Conservation (phyloP, 192 early-diverging fungal genomes). For the Phycomyces nitens region DNA sequence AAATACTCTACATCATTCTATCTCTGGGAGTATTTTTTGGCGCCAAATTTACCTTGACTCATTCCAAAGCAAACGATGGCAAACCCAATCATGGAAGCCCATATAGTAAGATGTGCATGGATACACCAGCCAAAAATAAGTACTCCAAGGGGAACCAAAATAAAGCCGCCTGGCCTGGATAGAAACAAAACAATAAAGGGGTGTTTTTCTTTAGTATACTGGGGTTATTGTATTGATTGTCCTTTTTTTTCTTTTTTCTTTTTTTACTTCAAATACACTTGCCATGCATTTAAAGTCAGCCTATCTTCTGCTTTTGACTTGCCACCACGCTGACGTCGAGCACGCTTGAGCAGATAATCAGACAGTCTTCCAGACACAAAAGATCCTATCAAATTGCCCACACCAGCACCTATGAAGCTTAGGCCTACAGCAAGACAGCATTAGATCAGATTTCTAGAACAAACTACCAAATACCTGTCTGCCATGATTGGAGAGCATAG, state of each 20-base stretch:
- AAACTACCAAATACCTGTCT: too few relatives aligned
- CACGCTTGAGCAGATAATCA: conserved; percentile 33
- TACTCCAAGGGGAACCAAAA: conserved; percentile 36
- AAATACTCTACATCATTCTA: not conserved
- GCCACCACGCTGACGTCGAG: conserved; percentile 33
- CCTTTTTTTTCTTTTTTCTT: too few relatives aligned
- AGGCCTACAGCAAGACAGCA: too few relatives aligned
- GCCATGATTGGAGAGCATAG: conserved; percentile 27
- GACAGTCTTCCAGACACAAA: conserved; percentile 39
- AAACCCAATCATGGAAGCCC: conserved; percentile 38
- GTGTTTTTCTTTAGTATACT: too few relatives aligned
- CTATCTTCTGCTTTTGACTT: conserved; percentile 40
- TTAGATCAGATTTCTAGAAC: too few relatives aligned
- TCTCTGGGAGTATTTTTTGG: too few relatives aligned
- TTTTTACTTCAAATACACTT: not conserved
- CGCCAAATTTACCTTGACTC: conserved; percentile 26
- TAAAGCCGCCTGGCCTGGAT: conserved; percentile 26
- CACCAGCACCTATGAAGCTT: conserved; percentile 36
- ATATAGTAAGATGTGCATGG: conserved; percentile 33
- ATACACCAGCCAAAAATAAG: conserved; percentile 44
- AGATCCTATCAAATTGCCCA: conserved; percentile 42
- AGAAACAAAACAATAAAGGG: not conserved
- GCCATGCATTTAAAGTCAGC: conserved; percentile 37
- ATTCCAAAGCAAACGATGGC: conserved; percentile 43
- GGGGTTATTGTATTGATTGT: too few relatives aligned